These are phyloP conservation scores for Paxillus rubicundulus DNA, from an alignment of 768 basidiomycete species.

Conservation along the genomic window DNA sequence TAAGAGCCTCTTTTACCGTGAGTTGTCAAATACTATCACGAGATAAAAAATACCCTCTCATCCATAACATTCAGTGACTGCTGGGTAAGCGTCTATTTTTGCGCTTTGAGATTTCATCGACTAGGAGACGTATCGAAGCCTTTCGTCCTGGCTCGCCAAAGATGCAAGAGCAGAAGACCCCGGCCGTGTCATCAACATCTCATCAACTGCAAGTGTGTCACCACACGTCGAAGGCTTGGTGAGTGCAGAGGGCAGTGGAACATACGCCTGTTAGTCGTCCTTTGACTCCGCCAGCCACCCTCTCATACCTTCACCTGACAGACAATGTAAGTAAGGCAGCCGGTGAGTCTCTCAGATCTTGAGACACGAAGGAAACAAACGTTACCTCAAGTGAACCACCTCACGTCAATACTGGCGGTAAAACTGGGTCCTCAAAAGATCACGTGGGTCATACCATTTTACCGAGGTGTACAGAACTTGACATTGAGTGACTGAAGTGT, in stretches of 20 bases:
- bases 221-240: conserved; percentile 48
- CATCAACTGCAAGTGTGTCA: conserved; percentile 61
- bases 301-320: conserved; percentile 25
- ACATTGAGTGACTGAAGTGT: conserved; percentile 45
- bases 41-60: conserved; percentile 1
- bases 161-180: conserved; percentile 62
- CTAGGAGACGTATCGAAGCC: conserved; percentile 5
- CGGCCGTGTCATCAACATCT: conserved; percentile 79
- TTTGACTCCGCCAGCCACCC: background rate
- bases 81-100: conserved; percentile 32
- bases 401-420: conserved; percentile 68
- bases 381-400: conserved; percentile 61
- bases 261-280: conserved; percentile 72
- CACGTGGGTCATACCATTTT: conserved; percentile 49
- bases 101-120: background rate
- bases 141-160: conserved; percentile 58
- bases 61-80: conserved; percentile 37
- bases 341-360: conserved; percentile 31
- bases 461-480: background rate
- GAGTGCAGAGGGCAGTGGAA: conserved; percentile 56
- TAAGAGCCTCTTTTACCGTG: conserved; percentile 81
- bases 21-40: conserved; percentile 19
- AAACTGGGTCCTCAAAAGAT: conserved; percentile 59
- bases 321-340: conserved; percentile 87
- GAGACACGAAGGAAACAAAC: background rate